These are phyloP conservation scores for Mycosphaerella sp. DNA, from an alignment of 2,329 filamentous ascomycete genomes.

Conservation along the genomic window DNA sequence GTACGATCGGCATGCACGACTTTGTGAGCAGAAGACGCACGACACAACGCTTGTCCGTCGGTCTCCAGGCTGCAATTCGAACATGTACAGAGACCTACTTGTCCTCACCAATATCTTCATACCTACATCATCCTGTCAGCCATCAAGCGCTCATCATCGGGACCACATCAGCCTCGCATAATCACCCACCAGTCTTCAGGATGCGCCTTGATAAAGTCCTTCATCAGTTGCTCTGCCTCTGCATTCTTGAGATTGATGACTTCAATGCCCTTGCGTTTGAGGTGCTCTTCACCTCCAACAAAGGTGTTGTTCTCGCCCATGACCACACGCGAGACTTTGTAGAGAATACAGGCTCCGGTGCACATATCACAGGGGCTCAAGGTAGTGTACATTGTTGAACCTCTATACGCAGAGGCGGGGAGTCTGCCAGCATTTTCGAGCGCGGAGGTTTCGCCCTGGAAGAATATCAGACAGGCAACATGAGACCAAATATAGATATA, in stretches of 20 bases:
- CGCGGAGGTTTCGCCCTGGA: constrained; percentile 67
- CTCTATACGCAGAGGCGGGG: constrained; percentile 60
- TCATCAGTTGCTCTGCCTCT: constrained; percentile 63
- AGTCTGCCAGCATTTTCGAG: constrained; percentile 67
- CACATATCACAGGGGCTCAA: constrained; percentile 77
- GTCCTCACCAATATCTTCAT: constrained; percentile 36
- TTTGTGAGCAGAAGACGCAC: no score
- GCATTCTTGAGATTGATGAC: constrained; percentile 62
- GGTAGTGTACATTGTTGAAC: constrained; percentile 77
- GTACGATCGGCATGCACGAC: no score
- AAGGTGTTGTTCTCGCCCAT: constrained; percentile 74
- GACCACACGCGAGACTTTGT: constrained; percentile 66
- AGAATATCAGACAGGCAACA: background rate
- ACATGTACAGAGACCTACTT: constrained; percentile 15
- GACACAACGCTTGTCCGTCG: background rate
- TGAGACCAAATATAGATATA: background rate
- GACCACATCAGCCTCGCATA: constrained; percentile 13
- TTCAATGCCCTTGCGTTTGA: constrained; percentile 61
- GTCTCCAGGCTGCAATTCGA: constrained; percentile 1
- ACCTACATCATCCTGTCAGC: constrained; percentile 29
- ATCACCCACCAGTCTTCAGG: constrained; percentile 55
- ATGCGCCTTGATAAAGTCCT: constrained; percentile 63
- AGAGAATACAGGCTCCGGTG: constrained; percentile 69
- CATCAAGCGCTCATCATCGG: background rate
- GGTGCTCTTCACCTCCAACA: constrained; percentile 64